These are phyloP conservation scores for Suillus subluteus DNA, from an alignment of 768 basidiomycete genomes.

Conservation along the genomic window DNA sequence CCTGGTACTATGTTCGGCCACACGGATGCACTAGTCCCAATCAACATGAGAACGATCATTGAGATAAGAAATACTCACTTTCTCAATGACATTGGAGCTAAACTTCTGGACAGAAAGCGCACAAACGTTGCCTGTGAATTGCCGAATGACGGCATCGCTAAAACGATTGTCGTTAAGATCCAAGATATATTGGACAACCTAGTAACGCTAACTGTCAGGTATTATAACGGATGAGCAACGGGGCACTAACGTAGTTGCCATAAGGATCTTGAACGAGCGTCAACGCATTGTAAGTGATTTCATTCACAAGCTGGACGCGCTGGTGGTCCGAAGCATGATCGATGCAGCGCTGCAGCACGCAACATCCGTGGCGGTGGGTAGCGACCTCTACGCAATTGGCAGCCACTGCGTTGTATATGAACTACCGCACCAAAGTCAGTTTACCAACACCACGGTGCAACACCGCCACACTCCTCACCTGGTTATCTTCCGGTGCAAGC, in stretches of 20 bases:
- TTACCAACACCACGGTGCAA: not conserved
- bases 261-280: slow-evolving; percentile 98
- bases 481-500: slow-evolving; percentile 97
- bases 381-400: slow-evolving; percentile 99
- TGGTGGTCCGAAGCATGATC: slow-evolving; percentile 98
- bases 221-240: not conserved
- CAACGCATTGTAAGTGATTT: slow-evolving; percentile 98
- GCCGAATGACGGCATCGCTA: slow-evolving; percentile 96
- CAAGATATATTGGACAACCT: slow-evolving; percentile 98
- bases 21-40: slow-evolving; percentile 72
- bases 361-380: slow-evolving; percentile 97
- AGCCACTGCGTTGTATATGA: slow-evolving; percentile 99
- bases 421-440: slow-evolving; percentile 45
- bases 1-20: slow-evolving; percentile 93
- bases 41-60: slow-evolving; percentile 4
- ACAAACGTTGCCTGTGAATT: slow-evolving; percentile 97
- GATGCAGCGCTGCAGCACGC: slow-evolving; percentile 96
- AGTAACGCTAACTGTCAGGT: slow-evolving; percentile 15
- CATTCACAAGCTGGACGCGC: slow-evolving; percentile 93
- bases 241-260: slow-evolving; percentile 77
- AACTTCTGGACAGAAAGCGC: slow-evolving; percentile 99
- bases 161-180: slow-evolving; percentile 98
- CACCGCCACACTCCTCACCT: slow-evolving; percentile 50
- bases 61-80: slow-evolving; percentile 48
- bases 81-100: slow-evolving; percentile 98